A percentile compares a stretch with the other conserved stretches of the same genome.
Evolutionary conservation across 1,284 basidiomycete species (phyloP).

Genomic region (Ceratobasidium sp.): DNA sequence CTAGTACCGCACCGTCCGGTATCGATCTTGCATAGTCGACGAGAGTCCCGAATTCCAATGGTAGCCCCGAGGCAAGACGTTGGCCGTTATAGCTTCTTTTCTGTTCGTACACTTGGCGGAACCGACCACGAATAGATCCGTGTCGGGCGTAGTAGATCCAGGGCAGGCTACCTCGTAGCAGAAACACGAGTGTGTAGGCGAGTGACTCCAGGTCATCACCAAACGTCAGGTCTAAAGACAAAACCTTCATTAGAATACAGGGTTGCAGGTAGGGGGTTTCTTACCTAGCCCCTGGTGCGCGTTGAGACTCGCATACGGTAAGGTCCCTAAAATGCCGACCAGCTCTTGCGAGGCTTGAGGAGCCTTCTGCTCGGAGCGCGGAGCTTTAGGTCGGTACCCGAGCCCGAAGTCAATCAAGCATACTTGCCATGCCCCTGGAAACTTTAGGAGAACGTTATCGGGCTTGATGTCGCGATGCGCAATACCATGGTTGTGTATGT

Average conservation of each 20-base stretch:
- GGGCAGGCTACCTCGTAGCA: conserved; percentile 89
- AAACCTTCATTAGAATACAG: too few relatives aligned
- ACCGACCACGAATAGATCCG: conserved; percentile 66
- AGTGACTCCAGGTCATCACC: conserved; percentile 93
- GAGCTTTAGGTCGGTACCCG: conserved; percentile 93
- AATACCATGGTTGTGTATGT: neutral
- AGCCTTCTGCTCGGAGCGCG: conserved; percentile 87
- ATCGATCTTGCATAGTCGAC: neutral
- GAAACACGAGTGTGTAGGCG: conserved; percentile 94
- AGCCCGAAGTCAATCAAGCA: conserved; percentile 98
- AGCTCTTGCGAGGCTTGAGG: conserved; percentile 89
- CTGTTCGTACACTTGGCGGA: conserved; percentile 65
- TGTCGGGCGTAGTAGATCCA: conserved; percentile 85
- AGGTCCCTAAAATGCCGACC: conserved; percentile 88
- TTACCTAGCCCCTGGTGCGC: conserved; percentile 80
- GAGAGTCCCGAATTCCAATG: conserved; percentile 79
- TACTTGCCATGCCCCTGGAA: conserved; percentile 67
- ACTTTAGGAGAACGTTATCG: conserved; percentile 56
- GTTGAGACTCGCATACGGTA: conserved; percentile 94
- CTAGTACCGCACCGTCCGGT: conserved; percentile 53
- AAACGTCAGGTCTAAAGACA: conserved; percentile 77
- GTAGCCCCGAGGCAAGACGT: conserved; percentile 82
- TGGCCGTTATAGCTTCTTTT: conserved; percentile 51
- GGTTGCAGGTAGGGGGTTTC: too few relatives aligned
- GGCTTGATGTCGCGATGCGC: neutral